Base-by-base conservation (phyloP, 805 yeast species). In the Zygosaccharomyces rouxii region DNA sequence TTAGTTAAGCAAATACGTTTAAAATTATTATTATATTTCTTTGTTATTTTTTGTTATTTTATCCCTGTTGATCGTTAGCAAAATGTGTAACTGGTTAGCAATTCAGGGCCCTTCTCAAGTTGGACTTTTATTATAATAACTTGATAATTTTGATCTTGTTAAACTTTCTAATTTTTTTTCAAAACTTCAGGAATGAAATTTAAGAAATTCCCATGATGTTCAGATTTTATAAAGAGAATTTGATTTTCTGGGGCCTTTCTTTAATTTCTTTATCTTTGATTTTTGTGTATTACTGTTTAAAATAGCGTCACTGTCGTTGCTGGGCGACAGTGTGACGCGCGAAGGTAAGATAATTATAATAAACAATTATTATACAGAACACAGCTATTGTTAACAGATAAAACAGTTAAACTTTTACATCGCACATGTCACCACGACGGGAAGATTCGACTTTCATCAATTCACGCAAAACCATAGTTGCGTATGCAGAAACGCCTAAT, bases 401-500 rank as follows among this genome's bases (percentile, higher is more conserved):
- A 3, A 16, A n/a, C 13, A 14, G 9, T 19, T 38, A 50, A 19
- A 58, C 52, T 49, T 60, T 68, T 7, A 73, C 76, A 52, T 71
- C 71, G 52, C 76, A 73, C 68, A 71, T 67, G 38, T 74, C 78
- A 52, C 77, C 76, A 52, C 75, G 72, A 57, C 78, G 74, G 23
- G 82, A 74, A 2, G 90, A 84, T 55, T 84, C 92, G 28, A 80
- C 77, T 63, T 82, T 85, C 86, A 90, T 81, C 44, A 88, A 79
- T 66, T 94, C 98, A 63, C 99, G 79, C 44, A 94, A 69, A 1
- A 96, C 96, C 99, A 94, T 95, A 0, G 99, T 94, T 1, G 99
- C 99, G 66, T 94, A 94, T 5, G 95, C 83, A 30, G 97, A 85
- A 2, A 86, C 82, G 4, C 89, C 92, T 50, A 94, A 73, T 60